Evolutionary conservation across 495 filamentous ascomycete species (phyloP), one percentile per base, ranked within the genome.

Genomic region (Pyrenula massariospora): DNA sequence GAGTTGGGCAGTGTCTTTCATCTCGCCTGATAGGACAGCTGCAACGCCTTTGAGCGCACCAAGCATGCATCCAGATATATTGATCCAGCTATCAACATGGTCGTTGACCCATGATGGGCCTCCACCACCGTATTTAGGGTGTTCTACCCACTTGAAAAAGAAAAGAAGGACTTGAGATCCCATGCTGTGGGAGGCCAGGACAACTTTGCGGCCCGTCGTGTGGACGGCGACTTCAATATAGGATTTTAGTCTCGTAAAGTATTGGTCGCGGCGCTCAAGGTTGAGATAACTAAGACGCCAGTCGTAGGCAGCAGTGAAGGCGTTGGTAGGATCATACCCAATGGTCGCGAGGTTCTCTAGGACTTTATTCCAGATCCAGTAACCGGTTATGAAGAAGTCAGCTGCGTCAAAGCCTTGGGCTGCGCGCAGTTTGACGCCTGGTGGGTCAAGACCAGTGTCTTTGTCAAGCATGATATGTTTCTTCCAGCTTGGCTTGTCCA

Each of bases 331-430:
- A 62, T 98, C 94, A 69, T 97, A 97, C 20, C 93, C 94, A 58
- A 98, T 86, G 1, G 87, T 91, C 0, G 93, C 93, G 53, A 98
- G 73, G 63, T 98, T 97, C 65, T 98, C 92, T 23, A 98, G 70
- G 54, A 98, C 96, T 71, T 98, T 98, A 63, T 86, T 95, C 93
- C 94, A 98, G 58, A 98, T 96, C 93, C 93, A 98, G 69, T 98
- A 98, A 10, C 85, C 85, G 24, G 80, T 79, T 59, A 78, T 78
- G 63, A 78, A 80, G 66, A 97, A 96, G 73, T 98, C 93, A n/a
- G 93, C 90, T 8, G 93, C 94, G 68, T 98, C 93, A 65, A 98
- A 98, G 2, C 93, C 93, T 68, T 97, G 94, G 0, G 94, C 91
- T 22, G 93, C 91, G 49, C 94, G 83, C 12, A 98, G 73, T 70